Conservation (phyloP, 2,329 filamentous ascomycete genomes). For the Ascomycota sp. region DNA sequence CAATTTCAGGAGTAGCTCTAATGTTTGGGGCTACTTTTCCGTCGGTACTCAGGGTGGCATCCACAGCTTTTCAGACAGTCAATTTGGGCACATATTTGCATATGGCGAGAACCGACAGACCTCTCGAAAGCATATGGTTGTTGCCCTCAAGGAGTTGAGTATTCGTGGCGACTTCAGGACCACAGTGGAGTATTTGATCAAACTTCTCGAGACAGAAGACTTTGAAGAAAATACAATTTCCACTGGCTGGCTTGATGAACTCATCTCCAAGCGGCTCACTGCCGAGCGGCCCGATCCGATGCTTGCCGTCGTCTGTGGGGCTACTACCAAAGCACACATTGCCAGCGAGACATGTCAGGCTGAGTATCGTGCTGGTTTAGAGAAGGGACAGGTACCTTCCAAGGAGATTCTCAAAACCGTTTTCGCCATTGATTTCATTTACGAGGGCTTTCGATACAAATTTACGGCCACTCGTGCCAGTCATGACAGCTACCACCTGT, state of each 20-base stretch:
- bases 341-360: conserved; percentile 77
- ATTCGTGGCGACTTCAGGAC: conserved; percentile 99
- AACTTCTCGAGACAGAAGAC: conserved; percentile 90
- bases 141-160: conserved; percentile 93
- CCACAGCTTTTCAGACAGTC: conserved; percentile 96
- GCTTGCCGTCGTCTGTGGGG: conserved; percentile 87
- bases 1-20: conserved; percentile 96
- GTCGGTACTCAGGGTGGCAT: conserved; percentile 92
- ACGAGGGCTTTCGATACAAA: conserved; percentile 90
- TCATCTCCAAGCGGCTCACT: conserved; percentile 93
- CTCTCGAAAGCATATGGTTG: conserved; percentile 97
- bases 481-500: conserved; percentile 84
- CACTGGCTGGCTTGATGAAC: conserved; percentile 94
- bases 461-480: conserved; percentile 92
- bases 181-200: conserved; percentile 96
- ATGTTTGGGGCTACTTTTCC: conserved; percentile 99
- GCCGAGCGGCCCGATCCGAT: conserved; percentile 87
- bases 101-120: conserved; percentile 95
- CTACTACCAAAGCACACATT: conserved; percentile 83
- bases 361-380: conserved; percentile 72
- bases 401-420: conserved; percentile 97
- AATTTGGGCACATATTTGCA: conserved; percentile 98
- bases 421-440: conserved; percentile 96
- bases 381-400: conserved; percentile 92
- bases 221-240: conserved; percentile 99